Evolutionary conservation across 768 basidiomycete species (phyloP), one percentile per base, ranked within the genome.

Genomic region (Tylopilus subfusipes): DNA sequence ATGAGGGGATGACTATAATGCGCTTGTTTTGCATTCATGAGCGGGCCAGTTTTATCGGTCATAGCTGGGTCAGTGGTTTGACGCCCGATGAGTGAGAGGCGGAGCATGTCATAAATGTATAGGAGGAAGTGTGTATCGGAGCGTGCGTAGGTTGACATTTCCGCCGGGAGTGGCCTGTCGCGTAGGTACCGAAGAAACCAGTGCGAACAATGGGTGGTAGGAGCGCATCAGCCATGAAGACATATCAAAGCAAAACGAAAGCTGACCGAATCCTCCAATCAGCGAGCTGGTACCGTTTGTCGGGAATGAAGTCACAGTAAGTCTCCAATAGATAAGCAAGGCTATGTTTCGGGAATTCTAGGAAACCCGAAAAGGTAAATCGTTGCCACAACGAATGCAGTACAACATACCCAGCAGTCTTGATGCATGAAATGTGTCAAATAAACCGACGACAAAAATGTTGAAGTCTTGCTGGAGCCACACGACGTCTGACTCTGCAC

Each of bases 391-490:
- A 54, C n/a, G n/a, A 19, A 36, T 27, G 29, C 9, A 43, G 33
- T 9, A 21, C 2, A 27, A 43, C 51, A 47, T 64, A 90, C 90
- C 85, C 47, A 98, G 76, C 1, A 90, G 73, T 64, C 88, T 90
- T 0, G 95, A 93, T 2, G 95, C 96, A 61, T 98, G 93, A 68
- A 84, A 98, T 0, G 97, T 98, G 66, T 99, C 96, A 67, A 99
- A 98, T n/a, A 98, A 72, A 53, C 93, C 91, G 56, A 99, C 94
- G 49, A 98, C 77, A 70, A 93, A 98, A 9, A 98, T 66, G 54
- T 90, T 90, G 67, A 98, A 95, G 67, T 98, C 88, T 70, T 93
- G 90, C 68, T 99, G 96, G 18, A 98, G 80, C 97, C 97, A 98
- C 6, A 93, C 75, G 40, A 98, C 86, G 67, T 99, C 97, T 55